Percentiles rank a stretch among this genome's conserved stretches.
Conservation (phyloP, 208 protist genomes). For the Borovskyia barvae region DNA sequence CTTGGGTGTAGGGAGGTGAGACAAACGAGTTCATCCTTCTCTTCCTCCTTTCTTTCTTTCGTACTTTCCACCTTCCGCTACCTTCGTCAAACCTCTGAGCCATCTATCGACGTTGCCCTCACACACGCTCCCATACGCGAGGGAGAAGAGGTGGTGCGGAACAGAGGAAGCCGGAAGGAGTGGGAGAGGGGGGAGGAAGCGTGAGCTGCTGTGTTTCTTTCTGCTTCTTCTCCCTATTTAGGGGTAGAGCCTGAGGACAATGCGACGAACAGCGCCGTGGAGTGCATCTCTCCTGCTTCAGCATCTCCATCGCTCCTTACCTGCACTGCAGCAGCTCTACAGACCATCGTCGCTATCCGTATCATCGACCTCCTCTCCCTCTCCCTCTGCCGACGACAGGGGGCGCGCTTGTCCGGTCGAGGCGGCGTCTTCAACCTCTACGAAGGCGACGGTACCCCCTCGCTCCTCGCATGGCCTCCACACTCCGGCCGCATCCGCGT, state of each 20-base stretch:
- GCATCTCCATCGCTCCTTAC: constrained; percentile 58
- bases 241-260: neutral
- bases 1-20: too few relatives aligned
- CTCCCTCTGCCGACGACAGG: neutral
- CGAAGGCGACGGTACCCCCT: neutral
- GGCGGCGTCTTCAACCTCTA: too few relatives aligned
- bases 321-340: constrained; percentile 50
- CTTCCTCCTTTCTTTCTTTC: neutral
- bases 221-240: too few relatives aligned
- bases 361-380: neutral
- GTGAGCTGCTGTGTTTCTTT: neutral
- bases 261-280: neutral
- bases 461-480: neutral
- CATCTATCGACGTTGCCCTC: too few relatives aligned
- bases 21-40: neutral
- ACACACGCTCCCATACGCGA: too few relatives aligned
- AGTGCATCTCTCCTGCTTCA: constrained; percentile 51
- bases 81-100: too few relatives aligned
- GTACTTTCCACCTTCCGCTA: neutral
- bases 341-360: neutral
- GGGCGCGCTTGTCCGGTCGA: too few relatives aligned
- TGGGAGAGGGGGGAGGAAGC: too few relatives aligned
- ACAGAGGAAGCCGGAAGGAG: too few relatives aligned
- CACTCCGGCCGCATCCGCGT: neutral
- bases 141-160: too few relatives aligned